Evolutionary conservation across 441 rosid species (phyloP).

Genomic region (Aleurites moluccanus): DNA sequence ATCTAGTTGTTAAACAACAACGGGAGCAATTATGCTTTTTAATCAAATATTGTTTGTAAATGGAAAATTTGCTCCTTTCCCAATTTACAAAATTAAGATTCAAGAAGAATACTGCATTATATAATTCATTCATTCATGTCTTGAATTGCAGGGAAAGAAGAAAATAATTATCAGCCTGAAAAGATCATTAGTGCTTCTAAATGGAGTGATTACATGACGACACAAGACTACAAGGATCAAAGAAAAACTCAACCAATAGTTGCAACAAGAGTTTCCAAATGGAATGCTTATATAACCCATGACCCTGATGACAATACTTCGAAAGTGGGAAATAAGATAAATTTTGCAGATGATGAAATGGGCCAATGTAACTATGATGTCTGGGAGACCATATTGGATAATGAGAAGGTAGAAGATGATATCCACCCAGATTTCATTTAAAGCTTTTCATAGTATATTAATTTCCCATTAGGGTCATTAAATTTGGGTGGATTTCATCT

Average conservation of each 20-base stretch:
- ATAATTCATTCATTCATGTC: too few relatives aligned
- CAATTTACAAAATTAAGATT: background rate
- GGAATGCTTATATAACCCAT: constrained; percentile 46
- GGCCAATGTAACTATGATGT: constrained; percentile 23
- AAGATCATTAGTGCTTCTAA: background rate
- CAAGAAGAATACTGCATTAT: background rate
- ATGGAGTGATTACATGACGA: constrained; percentile 19
- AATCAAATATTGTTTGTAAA: background rate
- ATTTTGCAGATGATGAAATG: constrained; percentile 16
- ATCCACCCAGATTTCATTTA: constrained; percentile 65
- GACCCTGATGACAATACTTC: constrained; percentile 37
- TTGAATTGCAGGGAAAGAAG: constrained; percentile 24
- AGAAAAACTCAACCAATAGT: constrained; percentile 9
- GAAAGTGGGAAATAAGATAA: background rate
- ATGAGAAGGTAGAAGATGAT: constrained; percentile 62
- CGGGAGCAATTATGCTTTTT: too few relatives aligned
- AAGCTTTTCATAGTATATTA: background rate
- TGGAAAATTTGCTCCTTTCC: background rate
- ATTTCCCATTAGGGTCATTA: background rate
- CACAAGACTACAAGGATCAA: constrained; percentile 17
- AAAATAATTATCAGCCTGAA: constrained; percentile 1
- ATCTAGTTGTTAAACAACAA: too few relatives aligned
- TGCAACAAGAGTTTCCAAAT: constrained; percentile 36
- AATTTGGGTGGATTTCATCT: too few relatives aligned
- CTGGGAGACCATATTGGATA: constrained; percentile 27